Base-by-base conservation (phyloP, 2,329 filamentous ascomycete species). In the Nothophoma quercina region DNA sequence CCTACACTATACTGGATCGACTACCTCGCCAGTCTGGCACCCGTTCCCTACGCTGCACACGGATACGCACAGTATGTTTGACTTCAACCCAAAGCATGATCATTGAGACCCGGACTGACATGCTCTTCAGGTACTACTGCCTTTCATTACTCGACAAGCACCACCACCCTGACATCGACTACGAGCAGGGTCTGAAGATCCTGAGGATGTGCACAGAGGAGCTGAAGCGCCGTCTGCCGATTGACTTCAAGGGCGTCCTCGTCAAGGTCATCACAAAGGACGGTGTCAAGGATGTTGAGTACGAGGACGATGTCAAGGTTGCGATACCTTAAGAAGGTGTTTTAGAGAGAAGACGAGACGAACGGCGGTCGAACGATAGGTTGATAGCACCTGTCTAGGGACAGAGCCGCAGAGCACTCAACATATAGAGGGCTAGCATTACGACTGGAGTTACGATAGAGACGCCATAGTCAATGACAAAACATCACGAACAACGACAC, bases 101-200 rank as follows among this genome's bases (percentile, higher is more conserved):
- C 7, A 13, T 40, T 13, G 4, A 15, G 9, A 16, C 32, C 2
- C 18, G 13, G 34, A 26, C 53, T 53, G 36, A 54, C 43, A 44
- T 13, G 35, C 12, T 15, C 8, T 12, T 23, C 38, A 91, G 88
- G 79, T 98, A 98, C 83, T 99, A 99, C 83, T 99, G 95, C 77
- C 84, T 99, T 56, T 96, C 91, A 6, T 96, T 96, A 65, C 86
- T 99, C 43, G 95, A 99, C 81, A 99, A 99, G 82, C 95, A 99
- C 76, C 95, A 99, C 76, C 90, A 97, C 71, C 93, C 95, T 39
- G 89, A 97, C 71, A 98, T 99, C 76, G 85, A 84, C 56, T 87
- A 95, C 47, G 92, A 89, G 58, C 85, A 96, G 76, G 95, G 95
- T 51, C 85, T 96, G 79, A 95, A 96, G 82, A 86, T 99, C 59